A percentile compares a stretch with the other conserved stretches of the same genome.
phyloP scores from a whole-genome alignment of 768 basidiomycete species.

The Naganishia vaughanmartiniae region DNA sequence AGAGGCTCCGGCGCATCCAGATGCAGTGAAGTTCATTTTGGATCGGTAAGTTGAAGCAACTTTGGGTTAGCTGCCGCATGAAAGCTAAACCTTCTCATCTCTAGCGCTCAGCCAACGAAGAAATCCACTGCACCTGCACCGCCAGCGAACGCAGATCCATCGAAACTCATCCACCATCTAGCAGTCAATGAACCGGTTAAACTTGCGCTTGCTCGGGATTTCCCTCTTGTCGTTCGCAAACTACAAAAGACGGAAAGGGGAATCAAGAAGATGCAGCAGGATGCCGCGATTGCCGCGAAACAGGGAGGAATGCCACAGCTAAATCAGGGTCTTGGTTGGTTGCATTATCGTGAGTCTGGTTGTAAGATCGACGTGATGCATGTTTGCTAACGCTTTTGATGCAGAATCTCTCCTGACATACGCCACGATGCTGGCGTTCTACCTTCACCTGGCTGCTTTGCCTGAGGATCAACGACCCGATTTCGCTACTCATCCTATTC shows the following conservation, averaged over 20 bases:
- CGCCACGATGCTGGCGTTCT: conserved; percentile 84
- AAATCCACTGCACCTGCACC: conserved; percentile 27
- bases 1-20: background rate
- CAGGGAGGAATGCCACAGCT: conserved; percentile 30
- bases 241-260: conserved; percentile 48
- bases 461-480: conserved; percentile 62
- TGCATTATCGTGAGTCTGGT: conserved; percentile 76
- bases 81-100: background rate
- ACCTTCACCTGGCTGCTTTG: conserved; percentile 77
- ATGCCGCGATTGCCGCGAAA: conserved; percentile 42
- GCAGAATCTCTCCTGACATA: conserved; percentile 87
- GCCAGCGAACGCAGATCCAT: conserved; percentile 38
- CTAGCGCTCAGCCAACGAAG: background rate
- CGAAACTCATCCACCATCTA: conserved; percentile 42
- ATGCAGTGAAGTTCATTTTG: conserved; percentile 6
- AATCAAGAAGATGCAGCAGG: conserved; percentile 42
- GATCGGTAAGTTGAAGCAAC: conserved; percentile 5
- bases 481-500: conserved; percentile 66
- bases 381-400: background rate
- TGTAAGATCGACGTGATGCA: background rate
- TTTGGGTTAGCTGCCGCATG: background rate
- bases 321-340: conserved; percentile 47
- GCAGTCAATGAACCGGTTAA: conserved; percentile 47
- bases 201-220: conserved; percentile 49
- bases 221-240: conserved; percentile 45